These are phyloP conservation scores for Fusarium phyllophilum DNA, from an alignment of 2,329 filamentous ascomycete genomes.

Conservation along the genomic window DNA sequence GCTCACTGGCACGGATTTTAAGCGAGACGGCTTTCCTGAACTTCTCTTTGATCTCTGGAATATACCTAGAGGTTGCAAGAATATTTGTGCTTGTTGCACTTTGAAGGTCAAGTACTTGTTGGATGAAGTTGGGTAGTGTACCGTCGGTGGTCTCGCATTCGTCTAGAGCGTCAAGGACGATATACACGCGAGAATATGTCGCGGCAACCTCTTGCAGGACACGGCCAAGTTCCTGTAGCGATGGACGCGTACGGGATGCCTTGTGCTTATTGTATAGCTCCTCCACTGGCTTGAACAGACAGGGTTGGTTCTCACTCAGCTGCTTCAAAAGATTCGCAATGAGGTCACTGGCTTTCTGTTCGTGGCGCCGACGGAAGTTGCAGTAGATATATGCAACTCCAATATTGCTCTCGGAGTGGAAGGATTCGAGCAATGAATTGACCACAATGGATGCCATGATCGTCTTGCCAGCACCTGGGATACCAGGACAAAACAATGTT, in stretches of 20 bases:
- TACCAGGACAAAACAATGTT: background rate
- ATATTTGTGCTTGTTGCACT: background rate
- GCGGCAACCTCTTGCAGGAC: background rate
- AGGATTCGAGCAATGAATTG: background rate
- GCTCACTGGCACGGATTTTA: background rate
- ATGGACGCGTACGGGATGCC: background rate
- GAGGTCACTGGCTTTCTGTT: background rate
- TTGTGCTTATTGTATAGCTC: background rate
- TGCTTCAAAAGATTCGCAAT: background rate
- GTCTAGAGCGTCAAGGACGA: background rate
- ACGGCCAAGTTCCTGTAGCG: background rate
- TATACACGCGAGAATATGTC: background rate
- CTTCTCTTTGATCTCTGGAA: background rate
- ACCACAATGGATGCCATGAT: background rate
- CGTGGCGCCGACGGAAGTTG: background rate
- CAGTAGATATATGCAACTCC: background rate
- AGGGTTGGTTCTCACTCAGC: background rate
- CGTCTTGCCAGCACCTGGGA: background rate
- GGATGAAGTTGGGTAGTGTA: background rate
- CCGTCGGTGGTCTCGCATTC: background rate
- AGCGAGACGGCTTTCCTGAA: background rate
- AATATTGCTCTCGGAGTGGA: background rate
- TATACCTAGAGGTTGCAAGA: background rate
- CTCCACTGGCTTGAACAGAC: background rate
- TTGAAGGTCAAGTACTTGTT: background rate